These are phyloP conservation scores for Prunus davidiana DNA, from an alignment of 306 rosid genomes.

Conservation along the genomic window DNA sequence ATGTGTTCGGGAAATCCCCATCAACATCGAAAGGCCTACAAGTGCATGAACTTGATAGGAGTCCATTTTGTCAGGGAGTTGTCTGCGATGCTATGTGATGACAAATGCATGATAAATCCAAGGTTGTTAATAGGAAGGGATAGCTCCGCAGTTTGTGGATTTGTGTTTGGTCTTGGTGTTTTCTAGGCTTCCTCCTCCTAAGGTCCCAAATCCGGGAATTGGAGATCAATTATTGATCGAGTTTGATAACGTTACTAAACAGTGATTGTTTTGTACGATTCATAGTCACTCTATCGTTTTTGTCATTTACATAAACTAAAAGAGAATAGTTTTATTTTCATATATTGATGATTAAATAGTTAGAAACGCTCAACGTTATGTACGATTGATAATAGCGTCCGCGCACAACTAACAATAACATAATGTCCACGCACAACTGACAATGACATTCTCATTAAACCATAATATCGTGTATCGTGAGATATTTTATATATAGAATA, in stretches of 20 bases:
- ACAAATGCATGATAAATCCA: not conserved
- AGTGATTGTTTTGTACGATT: not conserved
- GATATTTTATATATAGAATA: too few relatives aligned
- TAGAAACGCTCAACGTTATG: too few relatives aligned
- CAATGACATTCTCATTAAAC: too few relatives aligned
- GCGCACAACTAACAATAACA: rapidly evolving
- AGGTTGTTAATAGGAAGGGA: not conserved
- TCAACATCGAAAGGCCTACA: not conserved
- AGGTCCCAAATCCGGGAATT: slow-evolving; percentile 15
- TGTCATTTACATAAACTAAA: too few relatives aligned
- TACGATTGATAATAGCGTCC: too few relatives aligned
- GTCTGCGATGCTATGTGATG: not conserved
- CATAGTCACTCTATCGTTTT: not conserved
- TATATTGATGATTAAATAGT: too few relatives aligned
- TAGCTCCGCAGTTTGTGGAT: slow-evolving; percentile 31
- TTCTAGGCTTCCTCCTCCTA: not conserved
- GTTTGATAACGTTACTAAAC: not conserved
- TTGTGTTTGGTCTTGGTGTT: slow-evolving; percentile 19
- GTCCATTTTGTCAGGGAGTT: slow-evolving; percentile 19
- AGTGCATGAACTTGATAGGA: not conserved
- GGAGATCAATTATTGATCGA: not conserved
- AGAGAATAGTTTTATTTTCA: too few relatives aligned
- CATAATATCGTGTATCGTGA: too few relatives aligned
- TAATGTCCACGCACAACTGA: too few relatives aligned
- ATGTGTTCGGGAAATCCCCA: not conserved